A percentile compares a stretch with the other conserved stretches of the same genome.
Conservation (phyloP, 139 green algal genomes). For the Haematococcus lacustris region DNA sequence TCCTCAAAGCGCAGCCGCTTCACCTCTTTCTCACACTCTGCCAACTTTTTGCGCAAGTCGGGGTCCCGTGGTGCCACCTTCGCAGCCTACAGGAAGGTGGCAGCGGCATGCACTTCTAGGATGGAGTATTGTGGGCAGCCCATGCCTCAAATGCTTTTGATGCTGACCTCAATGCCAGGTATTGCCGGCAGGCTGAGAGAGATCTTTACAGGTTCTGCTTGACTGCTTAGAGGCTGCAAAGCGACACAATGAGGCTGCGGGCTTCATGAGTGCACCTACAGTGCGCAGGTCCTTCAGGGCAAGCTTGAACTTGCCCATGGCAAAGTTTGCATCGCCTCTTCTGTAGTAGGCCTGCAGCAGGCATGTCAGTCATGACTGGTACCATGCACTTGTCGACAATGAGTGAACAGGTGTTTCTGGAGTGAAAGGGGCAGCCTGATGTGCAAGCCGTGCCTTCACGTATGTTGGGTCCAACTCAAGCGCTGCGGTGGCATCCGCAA, state of each 20-base stretch:
- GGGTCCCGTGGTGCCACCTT: constrained; percentile 73
- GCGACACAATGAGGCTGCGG: not conserved
- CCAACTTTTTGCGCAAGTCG: constrained; percentile 84
- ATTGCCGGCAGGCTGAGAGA: too few species aligned
- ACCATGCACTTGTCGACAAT: not conserved
- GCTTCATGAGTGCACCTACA: constrained; percentile 21
- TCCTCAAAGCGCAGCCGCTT: constrained; percentile 84
- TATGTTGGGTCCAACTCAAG: constrained; percentile 81
- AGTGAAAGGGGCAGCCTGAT: not conserved
- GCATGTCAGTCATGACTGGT: not conserved
- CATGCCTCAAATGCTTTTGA: too few species aligned
- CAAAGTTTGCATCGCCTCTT: constrained; percentile 79
- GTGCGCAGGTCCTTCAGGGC: constrained; percentile 84
- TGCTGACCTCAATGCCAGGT: too few species aligned
- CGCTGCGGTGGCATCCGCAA: constrained; percentile 81
- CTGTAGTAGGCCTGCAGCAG: constrained; percentile 86
- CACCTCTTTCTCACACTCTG: constrained; percentile 83
- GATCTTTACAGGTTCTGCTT: too few species aligned
- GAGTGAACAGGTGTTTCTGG: not conserved
- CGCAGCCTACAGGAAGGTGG: constrained; percentile 61
- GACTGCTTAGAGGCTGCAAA: too few species aligned
- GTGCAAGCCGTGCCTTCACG: constrained; percentile 59
- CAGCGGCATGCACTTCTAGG: too few species aligned
- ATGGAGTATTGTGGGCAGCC: too few species aligned
- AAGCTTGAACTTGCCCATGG: constrained; percentile 81